These are phyloP conservation scores for Citropsis articulata DNA, from an alignment of 345 rosid species.

Conservation along the genomic window DNA sequence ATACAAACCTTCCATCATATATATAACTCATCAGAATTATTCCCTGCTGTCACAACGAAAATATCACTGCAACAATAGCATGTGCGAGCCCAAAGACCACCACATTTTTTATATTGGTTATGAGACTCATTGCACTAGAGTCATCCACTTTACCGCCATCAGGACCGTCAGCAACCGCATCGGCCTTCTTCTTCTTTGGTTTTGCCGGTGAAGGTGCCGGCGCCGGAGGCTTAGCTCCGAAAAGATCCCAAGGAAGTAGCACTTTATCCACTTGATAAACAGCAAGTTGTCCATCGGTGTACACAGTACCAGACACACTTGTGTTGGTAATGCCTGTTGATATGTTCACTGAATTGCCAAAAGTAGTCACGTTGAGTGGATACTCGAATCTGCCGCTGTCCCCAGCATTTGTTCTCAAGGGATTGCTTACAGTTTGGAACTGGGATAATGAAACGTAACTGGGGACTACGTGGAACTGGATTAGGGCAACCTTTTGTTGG, in stretches of 20 bases:
- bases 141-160: conserved; percentile 14
- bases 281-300: conserved; percentile 38
- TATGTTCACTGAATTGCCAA: conserved; percentile 36
- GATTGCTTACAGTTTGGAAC: conserved; percentile 46
- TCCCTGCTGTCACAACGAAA: conserved; percentile 16
- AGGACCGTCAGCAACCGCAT: conserved; percentile 19
- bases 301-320: conserved; percentile 30
- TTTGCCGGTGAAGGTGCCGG: conserved; percentile 41
- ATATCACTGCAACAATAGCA: conserved; percentile 2
- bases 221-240: conserved; percentile 46
- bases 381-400: conserved; percentile 25
- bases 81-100: conserved; percentile 4
- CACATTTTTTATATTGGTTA: neutral
- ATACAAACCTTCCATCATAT: neutral
- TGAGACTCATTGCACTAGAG: conserved; percentile 18
- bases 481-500: conserved; percentile 31
- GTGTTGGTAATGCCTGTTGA: conserved; percentile 45
- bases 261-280: conserved; percentile 15
- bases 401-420: conserved; percentile 40
- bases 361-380: conserved; percentile 32
- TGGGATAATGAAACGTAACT: conserved; percentile 29
- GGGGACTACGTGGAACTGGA: conserved; percentile 41
- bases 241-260: conserved; percentile 41
- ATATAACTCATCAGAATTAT: neutral
- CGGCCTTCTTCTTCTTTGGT: conserved; percentile 29